Base-by-base conservation (phyloP, 441 rosid species). In the Brassica balearica region DNA sequence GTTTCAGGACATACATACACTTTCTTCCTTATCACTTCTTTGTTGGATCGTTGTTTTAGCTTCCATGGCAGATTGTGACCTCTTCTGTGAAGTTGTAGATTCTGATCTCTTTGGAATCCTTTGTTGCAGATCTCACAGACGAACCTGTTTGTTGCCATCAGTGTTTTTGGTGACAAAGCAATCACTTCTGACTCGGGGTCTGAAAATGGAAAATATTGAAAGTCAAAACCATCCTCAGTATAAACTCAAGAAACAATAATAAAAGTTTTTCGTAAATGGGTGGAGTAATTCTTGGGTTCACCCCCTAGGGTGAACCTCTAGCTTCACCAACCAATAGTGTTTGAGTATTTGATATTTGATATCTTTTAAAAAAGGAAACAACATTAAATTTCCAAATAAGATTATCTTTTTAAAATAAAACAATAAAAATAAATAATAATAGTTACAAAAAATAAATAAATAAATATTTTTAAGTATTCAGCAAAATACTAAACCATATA, bases 131-230 rank as follows among this genome's bases (percentile, higher is more conserved):
- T 88, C 90, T 91, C 96, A 80, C 96, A 91, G 8, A 91, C 73
- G 65, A 92, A 92, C 78, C 97, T 85, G 78, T 92, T 92, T 61
- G 91, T 92, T 69, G 97, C 89, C 90, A 88, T 81, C 69, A 92
- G 82, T n/a, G 95, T 83, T 79, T 85, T 90, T 34, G 97, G 97
- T 41, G 97, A 90, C 68, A 92, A 80, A 80, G 97, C 89, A 75
- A 92, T 83, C 86, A 92, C 97, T 86, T 92, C 97, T 75, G 95
- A 86, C 69, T 90, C 95, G 73, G 97, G 97, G 90, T 90, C 95
- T 92, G 86, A 69, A 82, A 6, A 8, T 15, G 11, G 11, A 48
- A 27, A 55, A 55, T 5, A n/a, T 10, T 19, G 5, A 25, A 43
- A 58, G 17, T 14, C 12, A 2, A 36, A 43, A 56, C 15, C 38